Percentiles rank a stretch among this genome's conserved stretches.
Evolutionary conservation across 495 filamentous ascomycete genomes (phyloP).

Genomic region (Penicillium waksmanii): DNA sequence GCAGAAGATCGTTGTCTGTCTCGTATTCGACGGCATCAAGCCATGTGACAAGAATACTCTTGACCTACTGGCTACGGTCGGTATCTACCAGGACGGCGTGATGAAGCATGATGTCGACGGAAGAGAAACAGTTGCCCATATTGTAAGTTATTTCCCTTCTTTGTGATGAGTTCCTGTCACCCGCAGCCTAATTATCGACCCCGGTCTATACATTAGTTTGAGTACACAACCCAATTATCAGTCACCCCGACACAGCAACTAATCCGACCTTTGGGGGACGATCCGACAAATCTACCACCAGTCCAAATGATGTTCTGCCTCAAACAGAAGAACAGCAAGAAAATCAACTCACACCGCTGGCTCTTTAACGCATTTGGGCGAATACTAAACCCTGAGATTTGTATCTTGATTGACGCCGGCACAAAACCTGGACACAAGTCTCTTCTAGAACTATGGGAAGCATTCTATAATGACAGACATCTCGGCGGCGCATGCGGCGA

Average conservation of each 20-base stretch:
- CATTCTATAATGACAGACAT: constrained; percentile 97
- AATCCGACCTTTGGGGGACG: constrained; percentile 82
- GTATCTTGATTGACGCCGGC: constrained; percentile 93
- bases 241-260: constrained; percentile 94
- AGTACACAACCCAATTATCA: constrained; percentile 96
- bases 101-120: constrained; percentile 98
- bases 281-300: constrained; percentile 77
- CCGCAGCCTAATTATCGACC: background rate
- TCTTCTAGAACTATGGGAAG: constrained; percentile 89
- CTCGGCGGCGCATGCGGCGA: constrained; percentile 96
- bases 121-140: constrained; percentile 91
- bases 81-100: constrained; percentile 93
- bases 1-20: constrained; percentile 97
- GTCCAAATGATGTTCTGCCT: constrained; percentile 98
- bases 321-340: constrained; percentile 97
- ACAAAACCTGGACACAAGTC: constrained; percentile 92
- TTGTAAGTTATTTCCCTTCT: constrained; percentile 50
- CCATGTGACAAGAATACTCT: constrained; percentile 92
- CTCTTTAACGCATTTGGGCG: constrained; percentile 95
- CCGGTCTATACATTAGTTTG: constrained; percentile 60
- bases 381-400: constrained; percentile 92
- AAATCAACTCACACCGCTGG: constrained; percentile 99
- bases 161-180: too few species aligned
- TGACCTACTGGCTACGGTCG: constrained; percentile 89
- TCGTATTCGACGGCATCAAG: constrained; percentile 96